These are phyloP conservation scores for Mycena epipterygia DNA, from an alignment of 768 basidiomycete genomes.

Conservation along the genomic window DNA sequence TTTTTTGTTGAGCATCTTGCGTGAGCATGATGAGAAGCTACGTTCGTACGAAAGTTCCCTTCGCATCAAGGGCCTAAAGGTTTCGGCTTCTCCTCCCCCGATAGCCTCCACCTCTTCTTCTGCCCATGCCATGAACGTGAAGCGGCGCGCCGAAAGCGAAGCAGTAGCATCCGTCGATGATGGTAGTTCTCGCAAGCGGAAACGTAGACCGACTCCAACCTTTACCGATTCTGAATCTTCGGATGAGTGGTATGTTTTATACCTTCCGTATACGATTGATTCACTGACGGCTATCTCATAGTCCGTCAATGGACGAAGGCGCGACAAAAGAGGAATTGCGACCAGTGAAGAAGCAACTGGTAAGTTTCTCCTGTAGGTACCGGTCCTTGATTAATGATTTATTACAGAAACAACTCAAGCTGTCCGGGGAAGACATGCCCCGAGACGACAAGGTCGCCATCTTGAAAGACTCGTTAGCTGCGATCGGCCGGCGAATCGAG, in stretches of 20 bases:
- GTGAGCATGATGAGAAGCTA: slow-evolving; percentile 92
- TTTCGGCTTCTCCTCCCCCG: slow-evolving; percentile 83
- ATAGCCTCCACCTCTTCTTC: slow-evolving; percentile 78
- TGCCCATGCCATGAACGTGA: slow-evolving; percentile 69
- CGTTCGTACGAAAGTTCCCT: slow-evolving; percentile 89
- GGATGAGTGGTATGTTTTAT: slow-evolving; percentile 84
- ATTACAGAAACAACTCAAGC: slow-evolving; percentile 91
- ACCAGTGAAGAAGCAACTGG: slow-evolving; percentile 96
- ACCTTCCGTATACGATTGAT: slow-evolving; percentile 21
- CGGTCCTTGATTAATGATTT: neutral
- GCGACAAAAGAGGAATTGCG: slow-evolving; percentile 95
- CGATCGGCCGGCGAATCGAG: slow-evolving; percentile 94
- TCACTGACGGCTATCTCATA: slow-evolving; percentile 43
- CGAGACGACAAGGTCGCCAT: slow-evolving; percentile 97
- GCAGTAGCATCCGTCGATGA: slow-evolving; percentile 87
- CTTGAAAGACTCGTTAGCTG: slow-evolving; percentile 94
- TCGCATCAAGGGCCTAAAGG: slow-evolving; percentile 78
- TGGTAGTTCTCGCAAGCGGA: slow-evolving; percentile 77
- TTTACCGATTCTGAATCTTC: slow-evolving; percentile 96
- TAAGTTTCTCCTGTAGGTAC: slow-evolving; percentile 51
- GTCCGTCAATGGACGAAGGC: slow-evolving; percentile 95
- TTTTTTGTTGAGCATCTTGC: slow-evolving; percentile 87
- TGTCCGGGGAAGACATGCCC: slow-evolving; percentile 93
- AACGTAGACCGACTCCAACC: slow-evolving; percentile 95
- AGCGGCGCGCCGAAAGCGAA: slow-evolving; percentile 88